Base-by-base conservation (phyloP, 2,329 filamentous ascomycete species). In the Clonostachys rhizophaga region DNA sequence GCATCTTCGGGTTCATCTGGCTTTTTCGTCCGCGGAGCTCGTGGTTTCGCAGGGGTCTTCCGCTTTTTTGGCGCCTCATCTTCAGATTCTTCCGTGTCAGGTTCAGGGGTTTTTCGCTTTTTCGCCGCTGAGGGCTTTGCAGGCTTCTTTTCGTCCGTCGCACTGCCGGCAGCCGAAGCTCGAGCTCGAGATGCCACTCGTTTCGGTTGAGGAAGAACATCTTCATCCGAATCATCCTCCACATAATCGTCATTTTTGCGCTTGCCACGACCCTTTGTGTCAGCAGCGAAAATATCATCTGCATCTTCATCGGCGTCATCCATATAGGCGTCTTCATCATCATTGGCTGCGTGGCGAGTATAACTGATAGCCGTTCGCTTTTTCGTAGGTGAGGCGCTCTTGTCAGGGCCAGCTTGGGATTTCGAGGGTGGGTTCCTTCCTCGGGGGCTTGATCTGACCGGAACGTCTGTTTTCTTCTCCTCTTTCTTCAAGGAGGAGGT, bases 221-320 rank as follows among this genome's bases (percentile, higher is more conserved):
- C 83, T 34, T 90, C 86, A 47, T 94, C 89, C 42, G 84, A 86
- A 17, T 82, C 81, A 49, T 87, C 81, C 49, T 87, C 86, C 49
- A 80, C 76, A 47, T 91, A 89, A 46, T 89, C 85, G 58, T 94
- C 88, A 39, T 83, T 83, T 56, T 83, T 86, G 43, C 79, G 75
- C 61, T 83, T 89, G 48, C 78, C 81, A 41, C 79, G 71, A 43
- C 78, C 78, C 60, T 83, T 86, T 34, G 77, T 78, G 53, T 89
- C 83, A 5, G 86, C 84, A 13, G 85, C 87, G 64, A 91, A 91
- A 17, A 96, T 91, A 56, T 96, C 91, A n/a, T 81, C 86, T 4
- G 80, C 84, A 41, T 89, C 81, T 7, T 79, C 75, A 35, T 87
- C 84, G 34, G 84, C 84, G 46, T 88, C 86, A 17, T 89, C 80